Conservation (phyloP, 106 monocot species). For the Acorus gramineus region DNA sequence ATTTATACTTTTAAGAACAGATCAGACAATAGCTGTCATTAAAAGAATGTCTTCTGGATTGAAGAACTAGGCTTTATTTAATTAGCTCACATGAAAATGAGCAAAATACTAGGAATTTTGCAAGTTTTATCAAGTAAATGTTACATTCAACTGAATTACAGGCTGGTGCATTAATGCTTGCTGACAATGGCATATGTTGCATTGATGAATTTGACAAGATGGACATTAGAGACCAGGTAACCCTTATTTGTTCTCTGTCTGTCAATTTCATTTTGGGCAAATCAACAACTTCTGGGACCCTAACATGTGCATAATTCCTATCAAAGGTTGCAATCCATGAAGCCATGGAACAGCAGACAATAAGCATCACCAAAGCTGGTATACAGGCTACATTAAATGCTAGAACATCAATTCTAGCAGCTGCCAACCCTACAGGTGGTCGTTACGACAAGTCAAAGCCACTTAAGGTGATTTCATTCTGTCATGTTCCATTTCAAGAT, state of each 20-base stretch:
- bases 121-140: no score
- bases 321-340: constrained; percentile 96
- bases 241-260: background rate
- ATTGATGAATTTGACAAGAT: constrained; percentile 99
- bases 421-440: constrained; percentile 96
- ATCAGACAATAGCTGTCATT: no score
- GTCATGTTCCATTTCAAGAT: background rate
- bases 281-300: background rate
- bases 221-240: constrained; percentile 92
- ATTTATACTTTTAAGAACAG: no score
- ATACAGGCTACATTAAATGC: constrained; percentile 99
- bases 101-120: no score
- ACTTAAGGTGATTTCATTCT: constrained; percentile 44
- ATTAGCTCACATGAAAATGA: no score
- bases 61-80: no score
- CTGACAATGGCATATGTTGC: constrained; percentile 97
- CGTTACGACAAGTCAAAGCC: constrained; percentile 95
- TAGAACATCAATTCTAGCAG: constrained; percentile 92
- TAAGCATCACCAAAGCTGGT: constrained; percentile 99
- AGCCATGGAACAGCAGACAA: constrained; percentile 99
- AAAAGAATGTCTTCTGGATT: no score
- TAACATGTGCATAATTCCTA: no score
- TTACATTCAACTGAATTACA: constrained; percentile 4
- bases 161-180: constrained; percentile 98
- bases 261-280: background rate